These are phyloP conservation scores for Sphagnum contortum DNA, from an alignment of 225 moss, liverwort and hornwort species.

Conservation along the genomic window DNA sequence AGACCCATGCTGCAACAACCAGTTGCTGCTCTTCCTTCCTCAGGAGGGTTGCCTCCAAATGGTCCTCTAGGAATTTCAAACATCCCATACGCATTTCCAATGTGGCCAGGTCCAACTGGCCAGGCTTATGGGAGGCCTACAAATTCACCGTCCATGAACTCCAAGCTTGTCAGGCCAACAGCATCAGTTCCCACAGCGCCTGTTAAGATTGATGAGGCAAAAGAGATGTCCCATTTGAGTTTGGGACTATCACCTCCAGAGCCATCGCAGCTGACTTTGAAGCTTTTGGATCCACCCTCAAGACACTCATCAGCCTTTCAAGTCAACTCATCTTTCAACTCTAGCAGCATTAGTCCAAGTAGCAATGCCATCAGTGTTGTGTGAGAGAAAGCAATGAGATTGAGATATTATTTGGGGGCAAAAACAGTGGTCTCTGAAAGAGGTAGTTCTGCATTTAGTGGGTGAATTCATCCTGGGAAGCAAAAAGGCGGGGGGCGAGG, in stretches of 20 bases:
- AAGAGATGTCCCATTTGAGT: constrained; percentile 85
- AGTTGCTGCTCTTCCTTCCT: constrained; percentile 42
- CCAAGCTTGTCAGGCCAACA: constrained; percentile 85
- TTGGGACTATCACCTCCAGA: constrained; percentile 82
- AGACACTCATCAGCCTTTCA: constrained; percentile 87
- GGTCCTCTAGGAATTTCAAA: constrained; percentile 33
- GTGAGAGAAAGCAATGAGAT: constrained; percentile 19
- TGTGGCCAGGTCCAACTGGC: constrained; percentile 62
- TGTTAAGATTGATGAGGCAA: constrained; percentile 73
- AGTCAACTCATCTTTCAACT: constrained; percentile 68
- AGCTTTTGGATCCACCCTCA: constrained; percentile 72
- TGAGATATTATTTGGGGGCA: constrained; percentile 36
- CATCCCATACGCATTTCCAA: constrained; percentile 49
- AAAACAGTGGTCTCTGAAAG: constrained; percentile 22
- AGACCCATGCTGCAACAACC: constrained; percentile 58
- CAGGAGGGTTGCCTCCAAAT: constrained; percentile 23
- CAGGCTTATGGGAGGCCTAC: constrained; percentile 58
- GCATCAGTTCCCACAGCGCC: constrained; percentile 56
- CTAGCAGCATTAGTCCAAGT: constrained; percentile 61
- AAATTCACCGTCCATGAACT: constrained; percentile 36
- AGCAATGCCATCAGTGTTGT: constrained; percentile 96
- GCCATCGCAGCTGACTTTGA: constrained; percentile 80
- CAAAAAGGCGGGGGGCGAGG: not conserved
- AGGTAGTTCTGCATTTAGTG: constrained; percentile 38
- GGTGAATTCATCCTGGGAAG: constrained; percentile 33